Base-by-base conservation (phyloP, 2,329 filamentous ascomycete genomes). In the Dothistroma septosporum region DNA sequence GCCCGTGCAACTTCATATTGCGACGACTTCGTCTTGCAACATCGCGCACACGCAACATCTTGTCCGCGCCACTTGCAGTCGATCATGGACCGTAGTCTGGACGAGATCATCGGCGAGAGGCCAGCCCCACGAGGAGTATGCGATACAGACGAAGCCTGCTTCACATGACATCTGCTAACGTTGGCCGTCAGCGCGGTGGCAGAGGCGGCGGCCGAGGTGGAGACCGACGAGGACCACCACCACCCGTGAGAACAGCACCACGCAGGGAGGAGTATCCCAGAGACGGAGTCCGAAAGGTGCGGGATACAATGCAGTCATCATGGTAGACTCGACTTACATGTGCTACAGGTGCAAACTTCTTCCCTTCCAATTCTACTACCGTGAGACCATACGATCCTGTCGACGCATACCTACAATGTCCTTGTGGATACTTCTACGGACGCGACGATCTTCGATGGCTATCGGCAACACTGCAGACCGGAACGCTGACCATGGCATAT, bases 241-340 rank as follows among this genome's bases (percentile, higher is more conserved):
- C 24, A 28, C 24, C 83, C 96, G 92, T 73, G 91, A 61, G 75
- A 65, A 70, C 70, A 66, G 70, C 70, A 66, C 77, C 79, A 68
- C 76, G 79, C 66, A 75, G 76, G 61, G 74, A 77, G 73, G 80
- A 81, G 52, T 87, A 83, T 70, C 88, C 89, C 72, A 88, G 90
- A 78, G 90, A 94, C 79, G 90, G 90, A 78, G 85, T 93, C 75
- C 92, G 88, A 92, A 95, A 95, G 91, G 91, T 93, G 76, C 16
- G 69, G 24, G 6, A 6, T 28, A 28, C 24, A 3, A 28, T 28
- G 24, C 24, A 28, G 6, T 6, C 24, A 28, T 28, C 24, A 6
- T 28, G 24, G 6, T 37, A 37, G 10, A 37, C 14, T 16, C 9
- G n/a, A 4, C 54, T 67, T 55, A 65, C 53, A 49, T 52, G 50